A percentile compares a stretch with the other conserved stretches of the same genome.
Evolutionary conservation across 805 yeast genomes (phyloP).

Genomic region (Teunomyces tritomae): DNA sequence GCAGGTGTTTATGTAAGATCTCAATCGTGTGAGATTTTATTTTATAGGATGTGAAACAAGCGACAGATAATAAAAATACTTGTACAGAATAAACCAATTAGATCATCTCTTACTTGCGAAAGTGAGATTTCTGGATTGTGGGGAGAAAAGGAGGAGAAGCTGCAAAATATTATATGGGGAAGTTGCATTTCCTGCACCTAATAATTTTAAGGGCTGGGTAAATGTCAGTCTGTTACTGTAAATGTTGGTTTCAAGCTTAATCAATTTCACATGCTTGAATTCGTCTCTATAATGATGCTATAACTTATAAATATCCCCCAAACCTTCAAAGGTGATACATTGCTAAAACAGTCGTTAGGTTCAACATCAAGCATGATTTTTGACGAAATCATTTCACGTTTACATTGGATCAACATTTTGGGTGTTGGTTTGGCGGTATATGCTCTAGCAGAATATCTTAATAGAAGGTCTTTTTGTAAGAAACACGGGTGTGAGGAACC

Average conservation of each 20-base stretch:
- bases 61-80: neutral
- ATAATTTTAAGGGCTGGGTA: neutral
- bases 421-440: slow-evolving; percentile 9
- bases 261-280: neutral
- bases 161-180: neutral
- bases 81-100: neutral
- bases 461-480: slow-evolving; percentile 6
- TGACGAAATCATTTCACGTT: neutral
- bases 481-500: slow-evolving; percentile 13
- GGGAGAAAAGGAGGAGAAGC: slow-evolving; percentile 1
- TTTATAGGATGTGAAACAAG: neutral
- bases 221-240: neutral
- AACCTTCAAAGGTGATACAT: neutral
- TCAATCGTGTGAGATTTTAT: neutral
- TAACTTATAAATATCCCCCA: neutral
- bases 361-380: neutral
- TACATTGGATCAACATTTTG: slow-evolving; percentile 11
- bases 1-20: no score
- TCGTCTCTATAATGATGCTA: neutral
- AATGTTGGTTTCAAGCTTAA: neutral
- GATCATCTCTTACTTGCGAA: neutral
- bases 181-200: neutral
- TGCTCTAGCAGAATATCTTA: slow-evolving; percentile 4
- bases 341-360: neutral
- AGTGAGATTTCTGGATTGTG: neutral